These are phyloP conservation scores for Mycena galopus DNA, from an alignment of 768 basidiomycete species.

Conservation along the genomic window DNA sequence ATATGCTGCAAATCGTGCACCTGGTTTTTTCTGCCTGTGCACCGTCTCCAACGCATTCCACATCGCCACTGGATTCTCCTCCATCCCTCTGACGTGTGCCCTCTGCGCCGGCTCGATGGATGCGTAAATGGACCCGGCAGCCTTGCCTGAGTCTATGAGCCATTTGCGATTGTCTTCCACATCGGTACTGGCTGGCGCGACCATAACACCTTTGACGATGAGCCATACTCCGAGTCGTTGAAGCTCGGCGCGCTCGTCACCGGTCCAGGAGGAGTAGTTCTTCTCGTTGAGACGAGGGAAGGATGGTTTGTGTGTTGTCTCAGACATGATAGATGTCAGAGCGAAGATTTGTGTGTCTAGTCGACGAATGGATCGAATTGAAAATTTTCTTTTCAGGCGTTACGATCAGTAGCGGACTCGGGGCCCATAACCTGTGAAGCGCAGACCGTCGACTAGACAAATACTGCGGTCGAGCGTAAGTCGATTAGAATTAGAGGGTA, in stretches of 20 bases:
- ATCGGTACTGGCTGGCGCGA: background rate
- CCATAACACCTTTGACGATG: constrained; percentile 15
- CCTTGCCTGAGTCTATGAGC: constrained; percentile 27
- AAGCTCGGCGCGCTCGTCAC: constrained; percentile 18
- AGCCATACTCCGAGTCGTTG: constrained; percentile 23
- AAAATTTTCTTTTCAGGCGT: background rate
- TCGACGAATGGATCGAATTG: background rate
- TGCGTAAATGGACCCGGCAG: constrained; percentile 39
- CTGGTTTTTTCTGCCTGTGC: constrained; percentile 41
- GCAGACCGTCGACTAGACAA: background rate
- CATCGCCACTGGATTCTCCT: constrained; percentile 41
- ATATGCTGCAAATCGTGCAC: constrained; percentile 35
- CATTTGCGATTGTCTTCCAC: background rate
- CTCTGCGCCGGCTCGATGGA: constrained; percentile 36
- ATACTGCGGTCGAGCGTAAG: constrained; percentile 30
- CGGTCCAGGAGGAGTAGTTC: constrained; percentile 14
- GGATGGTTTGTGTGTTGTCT: background rate
- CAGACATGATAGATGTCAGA: constrained; percentile 9
- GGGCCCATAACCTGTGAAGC: constrained; percentile 31
- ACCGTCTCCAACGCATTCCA: background rate
- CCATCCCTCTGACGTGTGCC: constrained; percentile 35
- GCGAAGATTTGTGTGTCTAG: background rate
- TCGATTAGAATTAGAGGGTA: constrained; percentile 4
- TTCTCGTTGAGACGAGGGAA: constrained; percentile 24
- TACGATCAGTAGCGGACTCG: background rate